A percentile compares a stretch with the other conserved stretches of the same genome.
Conservation (phyloP, 495 filamentous ascomycete species). For the Penicillium cinerascens region DNA sequence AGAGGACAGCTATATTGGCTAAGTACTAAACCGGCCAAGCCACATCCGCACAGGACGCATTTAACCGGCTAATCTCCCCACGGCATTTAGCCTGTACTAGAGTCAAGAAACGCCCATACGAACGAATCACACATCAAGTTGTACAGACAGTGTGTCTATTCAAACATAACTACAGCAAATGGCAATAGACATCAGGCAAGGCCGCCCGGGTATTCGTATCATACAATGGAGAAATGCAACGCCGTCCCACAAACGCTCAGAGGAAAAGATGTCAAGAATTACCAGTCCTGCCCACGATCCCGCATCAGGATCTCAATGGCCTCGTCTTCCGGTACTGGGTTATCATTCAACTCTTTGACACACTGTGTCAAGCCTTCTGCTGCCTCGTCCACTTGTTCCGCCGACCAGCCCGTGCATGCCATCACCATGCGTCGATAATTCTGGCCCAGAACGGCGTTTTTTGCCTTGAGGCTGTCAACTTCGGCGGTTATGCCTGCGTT, state of each 20-base stretch:
- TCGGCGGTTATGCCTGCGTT: conserved; percentile 37
- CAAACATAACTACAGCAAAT: conserved; percentile 17
- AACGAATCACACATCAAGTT: background rate
- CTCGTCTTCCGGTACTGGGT: conserved; percentile 46
- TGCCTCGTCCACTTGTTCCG: conserved; percentile 46
- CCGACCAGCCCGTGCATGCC: conserved; percentile 45
- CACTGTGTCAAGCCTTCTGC: conserved; percentile 46
- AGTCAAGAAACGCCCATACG: background rate
- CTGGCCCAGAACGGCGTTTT: conserved; percentile 44
- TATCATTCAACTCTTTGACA: conserved; percentile 48
- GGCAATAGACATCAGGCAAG: conserved; percentile 14
- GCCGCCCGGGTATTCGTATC: conserved; percentile 27
- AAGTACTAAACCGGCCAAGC: background rate
- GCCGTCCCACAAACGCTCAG: conserved; percentile 21
- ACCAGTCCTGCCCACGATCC: conserved; percentile 50
- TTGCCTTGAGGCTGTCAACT: conserved; percentile 38
- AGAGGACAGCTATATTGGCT: background rate
- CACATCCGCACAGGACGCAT: background rate
- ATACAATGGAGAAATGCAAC: conserved; percentile 18
- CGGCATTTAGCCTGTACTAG: conserved; percentile 14
- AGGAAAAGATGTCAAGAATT: conserved; percentile 13
- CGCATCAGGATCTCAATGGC: conserved; percentile 49
- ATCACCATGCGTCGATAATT: conserved; percentile 50
- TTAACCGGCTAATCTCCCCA: conserved; percentile 8
- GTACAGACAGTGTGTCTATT: background rate